phyloP scores from a whole-genome alignment of 345 rosid species.

The Cardamine resedifolia region DNA sequence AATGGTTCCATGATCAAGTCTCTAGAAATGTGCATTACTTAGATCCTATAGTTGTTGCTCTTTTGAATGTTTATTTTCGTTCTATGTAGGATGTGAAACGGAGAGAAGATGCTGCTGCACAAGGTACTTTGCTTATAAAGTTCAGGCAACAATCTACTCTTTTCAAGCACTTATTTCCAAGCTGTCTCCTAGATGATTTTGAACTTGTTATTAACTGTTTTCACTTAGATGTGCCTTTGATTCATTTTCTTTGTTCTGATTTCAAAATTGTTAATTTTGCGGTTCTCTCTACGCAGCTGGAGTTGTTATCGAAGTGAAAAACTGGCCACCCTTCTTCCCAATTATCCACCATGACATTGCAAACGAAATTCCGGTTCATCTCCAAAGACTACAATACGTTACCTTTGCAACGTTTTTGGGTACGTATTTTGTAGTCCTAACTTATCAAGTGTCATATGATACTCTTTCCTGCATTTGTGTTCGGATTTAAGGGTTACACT shows the following conservation, averaged over 20 bases:
- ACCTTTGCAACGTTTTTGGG: slow-evolving; percentile 76
- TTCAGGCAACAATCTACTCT: background rate
- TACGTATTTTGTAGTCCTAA: slow-evolving; percentile 25
- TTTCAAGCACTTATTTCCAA: background rate
- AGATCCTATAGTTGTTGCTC: background rate
- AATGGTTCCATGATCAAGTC: background rate
- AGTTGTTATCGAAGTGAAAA: slow-evolving; percentile 69
- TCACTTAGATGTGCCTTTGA: background rate
- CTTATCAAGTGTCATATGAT: background rate
- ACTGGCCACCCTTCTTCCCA: slow-evolving; percentile 88
- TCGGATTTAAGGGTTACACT: background rate
- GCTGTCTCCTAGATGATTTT: background rate
- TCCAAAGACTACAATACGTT: slow-evolving; percentile 73
- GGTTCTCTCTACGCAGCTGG: slow-evolving; percentile 54
- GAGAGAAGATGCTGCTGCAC: slow-evolving; percentile 94
- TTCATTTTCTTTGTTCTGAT: background rate
- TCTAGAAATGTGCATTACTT: background rate
- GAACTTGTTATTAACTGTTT: background rate
- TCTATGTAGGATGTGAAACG: slow-evolving; percentile 68
- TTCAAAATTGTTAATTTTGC: background rate
- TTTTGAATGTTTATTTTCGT: slow-evolving; percentile 21
- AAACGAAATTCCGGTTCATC: slow-evolving; percentile 80
- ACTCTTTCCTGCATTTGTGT: slow-evolving; percentile 11
- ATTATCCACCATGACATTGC: slow-evolving; percentile 86
- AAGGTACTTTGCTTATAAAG: slow-evolving; percentile 49